These are phyloP conservation scores for Pleurotus cornucopiae DNA, from an alignment of 768 basidiomycete genomes.

Conservation along the genomic window DNA sequence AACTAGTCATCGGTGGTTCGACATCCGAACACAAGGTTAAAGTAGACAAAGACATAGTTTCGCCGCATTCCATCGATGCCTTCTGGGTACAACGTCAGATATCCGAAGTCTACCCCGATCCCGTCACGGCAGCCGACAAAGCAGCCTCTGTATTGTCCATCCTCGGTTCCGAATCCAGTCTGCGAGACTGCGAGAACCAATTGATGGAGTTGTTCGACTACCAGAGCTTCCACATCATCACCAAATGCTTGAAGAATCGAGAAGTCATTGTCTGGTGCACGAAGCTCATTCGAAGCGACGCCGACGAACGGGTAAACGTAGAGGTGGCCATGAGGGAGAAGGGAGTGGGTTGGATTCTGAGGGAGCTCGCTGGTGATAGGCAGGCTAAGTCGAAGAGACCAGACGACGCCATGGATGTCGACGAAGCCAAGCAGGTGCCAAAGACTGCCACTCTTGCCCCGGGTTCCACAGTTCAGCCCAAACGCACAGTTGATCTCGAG, in stretches of 20 bases:
- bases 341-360: slow-evolving; percentile 92
- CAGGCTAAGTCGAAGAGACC: slow-evolving; percentile 42
- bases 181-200: slow-evolving; percentile 92
- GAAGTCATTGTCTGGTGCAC: slow-evolving; percentile 98
- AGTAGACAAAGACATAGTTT: slow-evolving; percentile 73
- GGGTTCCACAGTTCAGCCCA: slow-evolving; percentile 83
- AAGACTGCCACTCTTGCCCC: slow-evolving; percentile 86
- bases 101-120: slow-evolving; percentile 87
- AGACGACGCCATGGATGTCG: slow-evolving; percentile 74
- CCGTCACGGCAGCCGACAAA: slow-evolving; percentile 91
- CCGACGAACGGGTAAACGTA: slow-evolving; percentile 85
- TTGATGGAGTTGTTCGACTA: slow-evolving; percentile 97
- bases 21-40: slow-evolving; percentile 46
- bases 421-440: slow-evolving; percentile 60
- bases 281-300: slow-evolving; percentile 85
- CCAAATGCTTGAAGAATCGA: slow-evolving; percentile 89
- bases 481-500: slow-evolving; percentile 83
- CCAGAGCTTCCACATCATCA: slow-evolving; percentile 84
- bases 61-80: slow-evolving; percentile 88
- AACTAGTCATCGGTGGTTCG: slow-evolving; percentile 75
- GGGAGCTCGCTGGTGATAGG: slow-evolving; percentile 81
- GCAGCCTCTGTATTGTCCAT: slow-evolving; percentile 79
- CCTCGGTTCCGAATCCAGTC: slow-evolving; percentile 80
- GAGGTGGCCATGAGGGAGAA: slow-evolving; percentile 99
- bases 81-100: slow-evolving; percentile 99